phyloP scores from a whole-genome alignment of 169 alveolate species.

The Toxoplasma gondii region DNA sequence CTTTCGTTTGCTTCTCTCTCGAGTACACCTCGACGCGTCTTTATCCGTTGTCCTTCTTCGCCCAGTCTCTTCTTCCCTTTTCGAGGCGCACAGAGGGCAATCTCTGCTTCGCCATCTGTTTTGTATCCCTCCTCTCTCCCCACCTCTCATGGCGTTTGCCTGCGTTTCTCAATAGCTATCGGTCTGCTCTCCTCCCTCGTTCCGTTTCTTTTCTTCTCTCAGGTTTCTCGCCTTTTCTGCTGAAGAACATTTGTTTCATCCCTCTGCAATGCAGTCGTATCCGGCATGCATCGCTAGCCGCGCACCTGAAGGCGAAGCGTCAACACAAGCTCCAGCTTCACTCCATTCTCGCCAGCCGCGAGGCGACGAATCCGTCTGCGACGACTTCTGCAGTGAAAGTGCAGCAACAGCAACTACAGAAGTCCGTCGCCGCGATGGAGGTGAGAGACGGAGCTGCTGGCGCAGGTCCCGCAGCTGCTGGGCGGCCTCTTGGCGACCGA shows the following conservation, averaged over 20 bases:
- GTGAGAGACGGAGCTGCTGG: not conserved
- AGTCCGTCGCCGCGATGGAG: not conserved
- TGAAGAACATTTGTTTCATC: slow-evolving; percentile 75
- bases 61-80: not conserved
- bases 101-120: not conserved
- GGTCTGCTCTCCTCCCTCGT: not conserved
- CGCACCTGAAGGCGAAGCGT: slow-evolving; percentile 51
- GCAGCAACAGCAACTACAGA: slow-evolving; percentile 28
- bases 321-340: slow-evolving; percentile 18
- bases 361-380: not conserved
- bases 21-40: too few species aligned
- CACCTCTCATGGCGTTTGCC: too few species aligned
- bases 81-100: too few species aligned
- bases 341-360: not conserved
- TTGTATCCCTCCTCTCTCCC: not conserved
- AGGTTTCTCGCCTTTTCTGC: slow-evolving; percentile 75
- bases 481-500: not conserved
- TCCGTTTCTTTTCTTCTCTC: not conserved
- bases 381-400: not conserved
- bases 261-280: slow-evolving; percentile 72
- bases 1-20: too few species aligned
- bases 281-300: slow-evolving; percentile 73
- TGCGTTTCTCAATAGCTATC: not conserved
- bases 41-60: too few species aligned
- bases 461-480: not conserved